Evolutionary conservation across 176 grass and related monocot species (phyloP), one percentile per base, ranked within the genome.

Genomic region (Zoysia pacifica): DNA sequence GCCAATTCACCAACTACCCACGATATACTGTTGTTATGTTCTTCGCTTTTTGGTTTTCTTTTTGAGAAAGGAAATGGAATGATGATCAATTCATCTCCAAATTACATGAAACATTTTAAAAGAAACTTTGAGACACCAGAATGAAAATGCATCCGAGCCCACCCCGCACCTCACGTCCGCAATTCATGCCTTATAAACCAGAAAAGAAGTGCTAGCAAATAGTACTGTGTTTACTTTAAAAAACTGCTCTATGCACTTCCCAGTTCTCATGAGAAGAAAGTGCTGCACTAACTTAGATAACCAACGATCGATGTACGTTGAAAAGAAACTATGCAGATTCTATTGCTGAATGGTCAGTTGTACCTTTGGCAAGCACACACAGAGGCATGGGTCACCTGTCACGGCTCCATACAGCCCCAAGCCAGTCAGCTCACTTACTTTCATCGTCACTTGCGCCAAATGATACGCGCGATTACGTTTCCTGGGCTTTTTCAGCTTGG

Each of bases 381-480:
- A 35, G 2, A 47, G 67, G 72, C 83, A 73, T 45, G 40, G 68
- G 59, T 73, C 75, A 78, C 68, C 66, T 79, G 28, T 28, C 28
- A 28, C 28, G 28, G 28, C 75, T 79, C 59, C 39, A 85, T 66
- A 49, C 75, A 46, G 60, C 28, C 28, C 45, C 55, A 19, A 0
- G n/a, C 10, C 38, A 63, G 6, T 12, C 20, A 44, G 61, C 28
- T 75, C 16, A 1, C 36, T 19, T 28, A 28, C 28, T 28, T 28
- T 28, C 28, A 28, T 28, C 28, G 28, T 60, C 76, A 86, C 84
- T 86, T 80, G 76, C 50, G 49, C 76, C 2, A 48, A 66, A 65
- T 79, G 71, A 35, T 40, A 35, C 45, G 28, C 0, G 51, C 48
- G 50, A 41, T 66, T 66, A 73, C 55, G 72, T 69, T 43, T 6